A percentile compares a stretch with the other conserved stretches of the same genome.
These are phyloP conservation scores for Cladochytrium replicatum DNA, from an alignment of 192 early-diverging fungal species.

Conservation along the genomic window DNA sequence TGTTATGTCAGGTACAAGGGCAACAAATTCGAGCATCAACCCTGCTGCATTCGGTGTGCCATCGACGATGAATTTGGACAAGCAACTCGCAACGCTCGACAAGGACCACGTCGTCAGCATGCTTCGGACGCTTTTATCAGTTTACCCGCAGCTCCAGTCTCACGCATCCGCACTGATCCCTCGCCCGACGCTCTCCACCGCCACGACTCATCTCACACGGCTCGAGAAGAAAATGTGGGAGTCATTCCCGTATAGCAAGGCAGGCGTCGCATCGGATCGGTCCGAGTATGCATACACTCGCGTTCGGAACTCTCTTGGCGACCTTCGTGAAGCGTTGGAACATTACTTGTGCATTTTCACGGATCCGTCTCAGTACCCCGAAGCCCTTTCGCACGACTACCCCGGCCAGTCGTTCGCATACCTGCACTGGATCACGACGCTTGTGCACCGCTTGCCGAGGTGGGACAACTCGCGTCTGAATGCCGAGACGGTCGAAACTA, in stretches of 20 bases:
- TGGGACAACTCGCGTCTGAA: constrained; percentile 71
- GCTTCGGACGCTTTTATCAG: constrained; percentile 58
- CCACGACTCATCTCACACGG: constrained; percentile 47
- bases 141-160: constrained; percentile 60
- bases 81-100: constrained; percentile 50
- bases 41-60: too few relatives aligned
- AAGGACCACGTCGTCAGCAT: constrained; percentile 65
- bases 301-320: constrained; percentile 62
- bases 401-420: constrained; percentile 68
- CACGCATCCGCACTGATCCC: constrained; percentile 69
- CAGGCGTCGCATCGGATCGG: constrained; percentile 63
- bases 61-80: too few relatives aligned
- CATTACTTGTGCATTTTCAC: constrained; percentile 42
- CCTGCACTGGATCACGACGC: constrained; percentile 62
- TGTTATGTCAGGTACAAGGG: too few relatives aligned
- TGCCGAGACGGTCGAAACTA: constrained; percentile 41
- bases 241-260: constrained; percentile 79
- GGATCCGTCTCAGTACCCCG: constrained; percentile 49
- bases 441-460: constrained; percentile 66
- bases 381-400: constrained; percentile 69
- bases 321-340: constrained; percentile 45
- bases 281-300: constrained; percentile 82
- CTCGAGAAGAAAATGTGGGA: constrained; percentile 63
- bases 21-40: too few relatives aligned
- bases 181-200: constrained; percentile 73